Conservation (phyloP, 768 basidiomycete species). For the Strobilomyces echinocephalus region DNA sequence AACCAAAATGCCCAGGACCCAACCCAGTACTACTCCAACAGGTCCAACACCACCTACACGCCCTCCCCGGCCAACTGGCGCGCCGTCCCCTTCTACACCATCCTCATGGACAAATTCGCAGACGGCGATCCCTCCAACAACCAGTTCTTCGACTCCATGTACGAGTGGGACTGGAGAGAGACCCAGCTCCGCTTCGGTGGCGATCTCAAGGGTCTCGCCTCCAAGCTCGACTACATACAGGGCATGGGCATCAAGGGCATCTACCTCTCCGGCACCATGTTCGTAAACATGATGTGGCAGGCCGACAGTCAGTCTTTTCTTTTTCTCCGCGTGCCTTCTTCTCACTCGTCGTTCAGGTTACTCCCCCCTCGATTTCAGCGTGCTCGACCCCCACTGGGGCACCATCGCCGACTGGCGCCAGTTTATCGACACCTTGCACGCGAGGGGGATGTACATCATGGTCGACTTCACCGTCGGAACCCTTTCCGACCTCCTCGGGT, state of each 20-base stretch:
- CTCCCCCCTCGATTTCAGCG: slow-evolving; percentile 86
- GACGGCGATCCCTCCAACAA: slow-evolving; percentile 92
- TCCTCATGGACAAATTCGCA: slow-evolving; percentile 90
- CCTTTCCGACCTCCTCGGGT: slow-evolving; percentile 83
- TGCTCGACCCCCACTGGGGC: slow-evolving; percentile 92
- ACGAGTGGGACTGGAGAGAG: slow-evolving; percentile 82
- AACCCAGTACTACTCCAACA: slow-evolving; percentile 58
- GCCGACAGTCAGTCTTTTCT: slow-evolving; percentile 76
- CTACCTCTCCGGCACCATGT: slow-evolving; percentile 90
- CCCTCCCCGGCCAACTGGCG: slow-evolving; percentile 86
- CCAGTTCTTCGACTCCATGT: slow-evolving; percentile 77
- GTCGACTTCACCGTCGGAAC: slow-evolving; percentile 93
- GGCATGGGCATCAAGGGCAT: slow-evolving; percentile 84
- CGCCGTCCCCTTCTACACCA: slow-evolving; percentile 68
- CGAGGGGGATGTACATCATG: slow-evolving; percentile 87
- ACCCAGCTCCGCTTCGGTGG: slow-evolving; percentile 88
- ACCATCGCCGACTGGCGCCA: slow-evolving; percentile 73
- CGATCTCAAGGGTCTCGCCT: slow-evolving; percentile 73
- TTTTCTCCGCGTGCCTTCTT: not conserved
- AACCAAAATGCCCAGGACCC: slow-evolving; percentile 68
- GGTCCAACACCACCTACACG: slow-evolving; percentile 64
- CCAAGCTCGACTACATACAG: slow-evolving; percentile 79
- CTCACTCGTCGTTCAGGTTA: slow-evolving; percentile 49
- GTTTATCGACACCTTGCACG: slow-evolving; percentile 72
- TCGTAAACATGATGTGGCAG: slow-evolving; percentile 96